Conservation (phyloP, 2,329 filamentous ascomycete genomes). For the Zymoseptoria passerinii region DNA sequence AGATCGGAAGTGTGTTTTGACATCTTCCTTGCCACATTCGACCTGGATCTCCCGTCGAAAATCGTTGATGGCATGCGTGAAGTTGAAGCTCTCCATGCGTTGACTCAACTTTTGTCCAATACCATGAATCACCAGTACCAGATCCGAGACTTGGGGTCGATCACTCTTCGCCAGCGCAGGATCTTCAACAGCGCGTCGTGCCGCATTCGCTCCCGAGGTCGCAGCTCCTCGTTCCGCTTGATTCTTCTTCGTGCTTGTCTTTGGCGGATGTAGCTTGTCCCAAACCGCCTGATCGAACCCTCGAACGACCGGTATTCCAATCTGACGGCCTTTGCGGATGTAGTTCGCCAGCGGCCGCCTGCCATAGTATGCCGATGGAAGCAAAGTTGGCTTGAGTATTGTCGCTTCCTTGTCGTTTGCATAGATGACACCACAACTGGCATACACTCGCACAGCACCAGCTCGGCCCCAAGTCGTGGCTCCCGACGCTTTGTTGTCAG, state of each 20-base stretch:
- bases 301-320: conserved; percentile 80
- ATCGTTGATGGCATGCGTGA: conserved; percentile 89
- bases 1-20: conserved; percentile 66
- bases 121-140: conserved; percentile 86
- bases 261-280: conserved; percentile 60
- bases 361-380: conserved; percentile 77
- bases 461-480: conserved; percentile 34
- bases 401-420: conserved; percentile 69
- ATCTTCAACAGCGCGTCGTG: conserved; percentile 37
- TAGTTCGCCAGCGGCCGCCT: conserved; percentile 68
- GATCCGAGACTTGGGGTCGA: conserved; percentile 68
- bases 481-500: conserved; percentile 43
- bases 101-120: conserved; percentile 96
- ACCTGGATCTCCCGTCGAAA: conserved; percentile 81
- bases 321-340: conserved; percentile 71
- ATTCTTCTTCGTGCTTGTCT: conserved; percentile 32
- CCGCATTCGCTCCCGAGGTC: conserved; percentile 36
- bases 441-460: conserved; percentile 50
- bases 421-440: conserved; percentile 77
- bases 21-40: conserved; percentile 64
- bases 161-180: conserved; percentile 56
- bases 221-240: conserved; percentile 40
- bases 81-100: conserved; percentile 90
- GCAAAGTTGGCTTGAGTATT: conserved; percentile 74
- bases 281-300: conserved; percentile 75